Conservation (phyloP, 495 filamentous ascomycete species). For the Cetradonia linearis region DNA sequence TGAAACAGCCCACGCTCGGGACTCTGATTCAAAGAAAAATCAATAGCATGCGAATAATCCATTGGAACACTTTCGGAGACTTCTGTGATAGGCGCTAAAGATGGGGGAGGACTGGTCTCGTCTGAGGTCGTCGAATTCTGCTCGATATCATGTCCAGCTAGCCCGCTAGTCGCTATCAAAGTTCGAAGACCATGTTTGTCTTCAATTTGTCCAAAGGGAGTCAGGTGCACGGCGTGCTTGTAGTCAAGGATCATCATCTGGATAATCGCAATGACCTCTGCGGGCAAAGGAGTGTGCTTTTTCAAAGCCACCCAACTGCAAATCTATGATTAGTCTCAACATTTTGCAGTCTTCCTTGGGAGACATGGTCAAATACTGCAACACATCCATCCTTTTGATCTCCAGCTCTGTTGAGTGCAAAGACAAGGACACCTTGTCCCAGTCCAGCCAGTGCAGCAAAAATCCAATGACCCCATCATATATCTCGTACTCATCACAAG, state of each 20-base stretch:
- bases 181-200: neutral
- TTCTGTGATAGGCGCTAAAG: neutral
- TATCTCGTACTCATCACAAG: neutral
- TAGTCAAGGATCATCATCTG: neutral
- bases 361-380: neutral
- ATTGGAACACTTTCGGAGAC: neutral
- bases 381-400: neutral
- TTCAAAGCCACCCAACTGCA: neutral
- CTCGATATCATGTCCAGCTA: neutral
- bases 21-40: neutral
- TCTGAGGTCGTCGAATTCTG: neutral
- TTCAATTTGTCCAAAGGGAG: neutral
- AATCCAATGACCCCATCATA: neutral
- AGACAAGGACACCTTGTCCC: neutral
- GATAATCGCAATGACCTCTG: neutral
- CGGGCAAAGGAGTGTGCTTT: neutral
- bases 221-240: neutral
- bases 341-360: no score
- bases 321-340: no score
- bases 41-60: neutral
- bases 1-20: neutral
- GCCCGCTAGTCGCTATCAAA: slow-evolving; percentile 1
- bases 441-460: neutral
- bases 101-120: neutral
- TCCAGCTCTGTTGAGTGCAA: neutral